Conservation (phyloP, 2,329 filamentous ascomycete genomes). For the Ophiocordyceps camponoti-leonardi region DNA sequence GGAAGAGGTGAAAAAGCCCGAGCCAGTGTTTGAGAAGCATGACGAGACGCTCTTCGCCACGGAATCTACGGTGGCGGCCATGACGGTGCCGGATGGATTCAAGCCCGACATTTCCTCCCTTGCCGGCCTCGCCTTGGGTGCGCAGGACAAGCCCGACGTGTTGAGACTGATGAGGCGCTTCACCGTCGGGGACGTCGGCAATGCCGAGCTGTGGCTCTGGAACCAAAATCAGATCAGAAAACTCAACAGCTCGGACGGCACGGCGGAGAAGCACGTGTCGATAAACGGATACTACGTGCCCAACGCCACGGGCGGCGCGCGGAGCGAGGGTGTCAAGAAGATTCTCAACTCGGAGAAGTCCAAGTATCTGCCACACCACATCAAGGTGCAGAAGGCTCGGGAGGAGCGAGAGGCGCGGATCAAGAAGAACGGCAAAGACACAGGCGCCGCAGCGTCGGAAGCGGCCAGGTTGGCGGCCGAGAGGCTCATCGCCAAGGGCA, state of each 20-base stretch:
- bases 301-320: slow-evolving; percentile 68
- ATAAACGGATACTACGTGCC: slow-evolving; percentile 64
- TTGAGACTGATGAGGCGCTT: slow-evolving; percentile 31
- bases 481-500: slow-evolving; percentile 70
- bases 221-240: slow-evolving; percentile 36
- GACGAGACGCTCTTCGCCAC: slow-evolving; percentile 32
- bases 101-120: slow-evolving; percentile 27
- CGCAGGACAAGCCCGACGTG: slow-evolving; percentile 30
- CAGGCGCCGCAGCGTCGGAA: slow-evolving; percentile 48
- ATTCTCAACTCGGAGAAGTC: slow-evolving; percentile 96
- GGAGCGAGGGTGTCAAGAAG: slow-evolving; percentile 87
- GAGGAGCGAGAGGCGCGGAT: slow-evolving; percentile 74
- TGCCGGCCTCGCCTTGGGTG: slow-evolving; percentile 22
- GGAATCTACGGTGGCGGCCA: slow-evolving; percentile 24
- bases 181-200: slow-evolving; percentile 22
- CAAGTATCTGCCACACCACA: slow-evolving; percentile 92
- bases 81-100: slow-evolving; percentile 26
- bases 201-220: slow-evolving; percentile 40
- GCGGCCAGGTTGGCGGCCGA: slow-evolving; percentile 59
- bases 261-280: slow-evolving; percentile 15
- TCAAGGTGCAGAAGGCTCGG: slow-evolving; percentile 81
- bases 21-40: slow-evolving; percentile 30
- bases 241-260: slow-evolving; percentile 25
- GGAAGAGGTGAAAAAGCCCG: slow-evolving; percentile 7
- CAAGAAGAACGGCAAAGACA: slow-evolving; percentile 50